These are phyloP conservation scores for Quercus phellos DNA, from an alignment of 331 rosid species.

Conservation along the genomic window DNA sequence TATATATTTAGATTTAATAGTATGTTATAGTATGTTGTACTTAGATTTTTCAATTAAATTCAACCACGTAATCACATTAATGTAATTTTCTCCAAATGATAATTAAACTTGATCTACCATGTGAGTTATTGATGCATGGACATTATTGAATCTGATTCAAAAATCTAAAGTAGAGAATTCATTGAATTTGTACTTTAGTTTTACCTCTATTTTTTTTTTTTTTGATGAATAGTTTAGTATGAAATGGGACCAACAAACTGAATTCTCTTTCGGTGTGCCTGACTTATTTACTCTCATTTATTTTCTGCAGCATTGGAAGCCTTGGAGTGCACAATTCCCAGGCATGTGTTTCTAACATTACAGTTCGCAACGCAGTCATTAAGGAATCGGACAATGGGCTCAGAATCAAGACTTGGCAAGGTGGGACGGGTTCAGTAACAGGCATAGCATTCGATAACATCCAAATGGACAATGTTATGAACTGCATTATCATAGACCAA, in stretches of 20 bases:
- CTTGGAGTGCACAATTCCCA: conserved; percentile 80
- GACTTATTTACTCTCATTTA: neutral
- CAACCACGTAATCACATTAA: no score
- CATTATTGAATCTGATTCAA: no score
- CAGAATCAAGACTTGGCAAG: conserved; percentile 94
- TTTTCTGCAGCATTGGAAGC: conserved; percentile 82
- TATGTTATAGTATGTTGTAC: no score
- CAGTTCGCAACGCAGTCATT: conserved; percentile 57
- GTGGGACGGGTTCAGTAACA: conserved; percentile 74
- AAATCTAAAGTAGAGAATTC: no score
- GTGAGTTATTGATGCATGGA: no score
- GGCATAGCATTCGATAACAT: conserved; percentile 61
- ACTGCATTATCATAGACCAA: conserved; percentile 80
- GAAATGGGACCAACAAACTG: neutral
- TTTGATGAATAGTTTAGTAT: no score
- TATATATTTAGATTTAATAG: no score
- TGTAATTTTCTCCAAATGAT: no score
- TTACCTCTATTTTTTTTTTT: no score
- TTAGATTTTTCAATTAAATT: no score
- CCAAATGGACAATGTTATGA: conserved; percentile 78
- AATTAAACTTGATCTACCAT: no score
- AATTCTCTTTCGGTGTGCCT: neutral
- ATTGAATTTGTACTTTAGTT: no score
- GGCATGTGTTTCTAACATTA: conserved; percentile 88
- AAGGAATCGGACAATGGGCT: conserved; percentile 84